Conservation (phyloP, 2,329 filamentous ascomycete species). For the Talaromyces rugulosus region DNA sequence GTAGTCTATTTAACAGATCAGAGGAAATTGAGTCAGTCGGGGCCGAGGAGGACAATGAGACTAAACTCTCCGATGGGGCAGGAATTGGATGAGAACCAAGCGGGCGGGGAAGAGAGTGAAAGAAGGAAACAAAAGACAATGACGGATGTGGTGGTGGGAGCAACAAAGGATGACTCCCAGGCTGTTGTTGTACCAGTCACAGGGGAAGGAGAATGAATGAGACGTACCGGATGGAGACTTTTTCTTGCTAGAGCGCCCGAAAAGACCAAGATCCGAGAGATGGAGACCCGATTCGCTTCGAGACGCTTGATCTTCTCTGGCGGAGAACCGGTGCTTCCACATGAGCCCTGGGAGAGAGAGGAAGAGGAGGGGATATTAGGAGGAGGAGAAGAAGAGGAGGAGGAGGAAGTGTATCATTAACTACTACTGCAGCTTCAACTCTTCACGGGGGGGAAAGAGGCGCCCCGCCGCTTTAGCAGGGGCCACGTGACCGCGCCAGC, state of each 20-base stretch:
- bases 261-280: slow-evolving; percentile 30
- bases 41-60: not conserved
- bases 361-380: not conserved
- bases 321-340: slow-evolving; percentile 39
- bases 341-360: slow-evolving; percentile 20
- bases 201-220: not conserved
- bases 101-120: not conserved
- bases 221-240: slow-evolving; percentile 27
- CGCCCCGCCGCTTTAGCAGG: not conserved
- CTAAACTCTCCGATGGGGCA: not conserved
- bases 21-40: not conserved
- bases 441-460: not conserved
- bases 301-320: slow-evolving; percentile 36
- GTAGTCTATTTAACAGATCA: not conserved
- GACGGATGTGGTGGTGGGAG: not conserved
- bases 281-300: slow-evolving; percentile 31
- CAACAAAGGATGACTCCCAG: not conserved
- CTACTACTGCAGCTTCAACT: not conserved
- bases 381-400: not conserved
- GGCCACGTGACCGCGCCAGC: not conserved
- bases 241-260: slow-evolving; percentile 32
- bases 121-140: not conserved
- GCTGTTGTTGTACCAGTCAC: not conserved
- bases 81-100: not conserved
- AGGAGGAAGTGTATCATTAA: not conserved